Evolutionary conservation across 176 grass and related monocot species (phyloP).

Genomic region (Zea luxurians): DNA sequence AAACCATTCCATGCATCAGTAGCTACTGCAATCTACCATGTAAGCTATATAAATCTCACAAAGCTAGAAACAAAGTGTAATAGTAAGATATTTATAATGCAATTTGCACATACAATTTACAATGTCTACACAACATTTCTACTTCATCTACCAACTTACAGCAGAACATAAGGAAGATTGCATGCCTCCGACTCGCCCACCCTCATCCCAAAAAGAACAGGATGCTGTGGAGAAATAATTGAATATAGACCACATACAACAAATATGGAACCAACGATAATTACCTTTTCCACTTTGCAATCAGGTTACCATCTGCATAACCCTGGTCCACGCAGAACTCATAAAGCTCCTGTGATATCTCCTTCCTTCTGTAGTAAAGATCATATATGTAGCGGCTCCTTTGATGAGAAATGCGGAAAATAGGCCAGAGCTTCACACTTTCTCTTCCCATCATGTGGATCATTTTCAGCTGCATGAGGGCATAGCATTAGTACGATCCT

Average conservation of each 20-base stretch:
- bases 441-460: too few relatives aligned
- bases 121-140: neutral
- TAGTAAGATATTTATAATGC: neutral
- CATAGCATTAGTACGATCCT: neutral
- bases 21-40: neutral
- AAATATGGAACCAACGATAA: neutral
- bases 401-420: too few relatives aligned
- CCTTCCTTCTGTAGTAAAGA: too few relatives aligned
- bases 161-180: neutral
- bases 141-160: neutral
- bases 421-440: too few relatives aligned
- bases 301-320: too few relatives aligned
- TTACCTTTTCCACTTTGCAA: constrained; percentile 89
- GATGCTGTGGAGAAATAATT: neutral
- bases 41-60: neutral
- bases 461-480: neutral
- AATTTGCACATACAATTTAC: neutral
- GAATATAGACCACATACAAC: neutral
- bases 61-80: neutral
- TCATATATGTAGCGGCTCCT: too few relatives aligned
- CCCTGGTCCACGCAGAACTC: too few relatives aligned
- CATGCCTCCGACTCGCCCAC: neutral
- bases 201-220: neutral
- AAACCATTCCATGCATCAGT: neutral
- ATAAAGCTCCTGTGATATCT: too few relatives aligned